These are phyloP conservation scores for Talaromyces atroroseus DNA, from an alignment of 2,329 filamentous ascomycete species.

Conservation along the genomic window DNA sequence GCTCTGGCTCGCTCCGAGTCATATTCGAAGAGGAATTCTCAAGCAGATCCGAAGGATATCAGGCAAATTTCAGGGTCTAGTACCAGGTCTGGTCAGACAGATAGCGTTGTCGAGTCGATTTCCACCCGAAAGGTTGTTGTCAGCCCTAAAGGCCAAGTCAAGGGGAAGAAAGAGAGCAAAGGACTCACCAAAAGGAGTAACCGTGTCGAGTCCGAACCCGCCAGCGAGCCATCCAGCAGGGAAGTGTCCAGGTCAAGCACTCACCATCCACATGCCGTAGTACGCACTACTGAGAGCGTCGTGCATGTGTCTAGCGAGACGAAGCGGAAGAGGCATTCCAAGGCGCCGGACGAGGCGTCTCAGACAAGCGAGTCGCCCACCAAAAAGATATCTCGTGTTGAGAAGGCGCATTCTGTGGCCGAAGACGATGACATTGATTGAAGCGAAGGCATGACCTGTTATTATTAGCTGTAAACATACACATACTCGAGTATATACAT, in stretches of 20 bases:
- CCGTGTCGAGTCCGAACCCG: constrained; percentile 18
- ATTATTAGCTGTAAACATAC: background rate
- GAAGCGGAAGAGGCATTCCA: constrained; percentile 21
- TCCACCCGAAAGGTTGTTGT: constrained; percentile 21
- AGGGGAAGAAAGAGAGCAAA: constrained; percentile 29
- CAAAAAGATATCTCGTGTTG: constrained; percentile 19
- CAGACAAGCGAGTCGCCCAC: constrained; percentile 19
- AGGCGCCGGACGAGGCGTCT: constrained; percentile 16
- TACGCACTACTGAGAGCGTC: constrained; percentile 18
- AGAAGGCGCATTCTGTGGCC: constrained; percentile 15
- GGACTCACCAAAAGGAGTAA: constrained; percentile 16
- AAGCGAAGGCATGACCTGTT: background rate
- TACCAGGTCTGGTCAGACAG: constrained; percentile 19
- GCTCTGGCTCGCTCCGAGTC: constrained; percentile 25
- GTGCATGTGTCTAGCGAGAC: constrained; percentile 19
- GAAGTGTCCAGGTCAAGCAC: constrained; percentile 16
- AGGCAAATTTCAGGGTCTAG: constrained; percentile 31
- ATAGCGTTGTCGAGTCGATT: constrained; percentile 17
- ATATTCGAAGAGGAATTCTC: constrained; percentile 18
- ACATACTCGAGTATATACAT: background rate
- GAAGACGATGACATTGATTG: constrained; percentile 13
- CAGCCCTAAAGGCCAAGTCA: constrained; percentile 30
- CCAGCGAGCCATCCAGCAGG: constrained; percentile 16
- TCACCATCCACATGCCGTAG: constrained; percentile 17
- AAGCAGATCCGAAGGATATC: constrained; percentile 5